These are phyloP conservation scores for Forsythia viridissima DNA, from an alignment of 257 asterid genomes.

Conservation along the genomic window DNA sequence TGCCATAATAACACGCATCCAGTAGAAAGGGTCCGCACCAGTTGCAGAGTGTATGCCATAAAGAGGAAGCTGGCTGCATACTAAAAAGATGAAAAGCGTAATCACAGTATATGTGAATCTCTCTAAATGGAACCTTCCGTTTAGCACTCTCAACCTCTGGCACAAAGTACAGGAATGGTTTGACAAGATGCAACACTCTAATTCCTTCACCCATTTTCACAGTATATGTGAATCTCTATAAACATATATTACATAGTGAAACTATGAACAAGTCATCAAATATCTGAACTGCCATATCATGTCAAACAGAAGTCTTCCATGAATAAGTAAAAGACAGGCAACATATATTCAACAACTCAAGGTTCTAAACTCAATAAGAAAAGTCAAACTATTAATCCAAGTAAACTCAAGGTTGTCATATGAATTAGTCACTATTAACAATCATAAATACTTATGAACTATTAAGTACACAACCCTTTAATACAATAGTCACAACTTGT, in stretches of 20 bases:
- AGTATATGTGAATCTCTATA: fast-evolving
- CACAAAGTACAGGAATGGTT: slow-evolving; percentile 16
- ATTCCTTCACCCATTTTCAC: slow-evolving; percentile 7
- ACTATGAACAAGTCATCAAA: no score
- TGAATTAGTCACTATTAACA: not conserved
- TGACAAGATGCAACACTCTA: slow-evolving; percentile 15
- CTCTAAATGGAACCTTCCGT: slow-evolving; percentile 29
- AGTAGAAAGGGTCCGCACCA: slow-evolving; percentile 32
- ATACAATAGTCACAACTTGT: not conserved
- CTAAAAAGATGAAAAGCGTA: slow-evolving; percentile 26
- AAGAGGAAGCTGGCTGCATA: slow-evolving; percentile 34
- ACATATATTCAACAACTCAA: no score
- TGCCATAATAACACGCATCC: slow-evolving; percentile 35
- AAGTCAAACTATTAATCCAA: no score
- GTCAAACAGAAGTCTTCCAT: no score
- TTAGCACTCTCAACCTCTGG: slow-evolving; percentile 28
- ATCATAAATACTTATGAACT: not conserved
- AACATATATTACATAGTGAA: fast-evolving
- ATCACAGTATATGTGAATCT: slow-evolving; percentile 29
- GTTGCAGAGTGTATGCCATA: slow-evolving; percentile 34
- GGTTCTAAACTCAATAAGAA: no score
- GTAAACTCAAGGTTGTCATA: no score
- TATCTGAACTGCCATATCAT: no score
- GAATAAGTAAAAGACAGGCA: no score
- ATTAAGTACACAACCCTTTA: not conserved